A percentile compares a stretch with the other conserved stretches of the same genome.
Evolutionary conservation across 179 eudicot genomes (phyloP).

Genomic region (Pouteria campechiana): DNA sequence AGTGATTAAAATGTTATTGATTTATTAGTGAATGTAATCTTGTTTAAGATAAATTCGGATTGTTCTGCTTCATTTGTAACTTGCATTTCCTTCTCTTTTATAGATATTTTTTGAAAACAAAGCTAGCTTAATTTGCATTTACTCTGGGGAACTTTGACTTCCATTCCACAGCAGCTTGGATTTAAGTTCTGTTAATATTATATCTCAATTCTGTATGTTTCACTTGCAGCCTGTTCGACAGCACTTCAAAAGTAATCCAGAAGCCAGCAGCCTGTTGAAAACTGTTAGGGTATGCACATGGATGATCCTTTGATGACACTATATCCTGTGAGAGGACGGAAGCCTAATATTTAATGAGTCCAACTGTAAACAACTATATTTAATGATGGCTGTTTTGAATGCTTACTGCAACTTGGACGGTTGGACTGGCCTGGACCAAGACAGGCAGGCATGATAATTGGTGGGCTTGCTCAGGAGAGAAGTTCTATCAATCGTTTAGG

Average conservation of each 20-base stretch:
- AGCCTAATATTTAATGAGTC: too few relatives aligned
- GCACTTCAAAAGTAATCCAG: conserved; percentile 51
- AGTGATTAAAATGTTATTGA: too few relatives aligned
- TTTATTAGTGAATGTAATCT: too few relatives aligned
- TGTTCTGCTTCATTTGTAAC: not conserved
- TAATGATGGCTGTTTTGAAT: too few relatives aligned
- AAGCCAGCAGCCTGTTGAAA: conserved; percentile 55
- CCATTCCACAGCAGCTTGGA: not conserved
- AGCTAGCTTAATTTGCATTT: not conserved
- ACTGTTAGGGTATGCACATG: conserved; percentile 58
- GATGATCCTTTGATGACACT: not conserved
- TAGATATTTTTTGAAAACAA: not conserved
- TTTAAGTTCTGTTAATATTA: not conserved
- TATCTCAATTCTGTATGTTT: not conserved
- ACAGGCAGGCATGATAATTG: too few relatives aligned
- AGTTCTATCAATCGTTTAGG: too few relatives aligned
- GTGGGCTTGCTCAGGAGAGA: too few relatives aligned
- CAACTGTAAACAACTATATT: too few relatives aligned
- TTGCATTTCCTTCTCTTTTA: not conserved
- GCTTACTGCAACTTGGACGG: not conserved
- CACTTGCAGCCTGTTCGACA: conserved; percentile 72
- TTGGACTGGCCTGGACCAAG: too few relatives aligned
- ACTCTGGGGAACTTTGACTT: not conserved
- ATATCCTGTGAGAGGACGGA: too few relatives aligned
- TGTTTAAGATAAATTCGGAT: too few relatives aligned